Evolutionary conservation across 1,284 basidiomycete species (phyloP).

Genomic region (Cryptococcus floricola): DNA sequence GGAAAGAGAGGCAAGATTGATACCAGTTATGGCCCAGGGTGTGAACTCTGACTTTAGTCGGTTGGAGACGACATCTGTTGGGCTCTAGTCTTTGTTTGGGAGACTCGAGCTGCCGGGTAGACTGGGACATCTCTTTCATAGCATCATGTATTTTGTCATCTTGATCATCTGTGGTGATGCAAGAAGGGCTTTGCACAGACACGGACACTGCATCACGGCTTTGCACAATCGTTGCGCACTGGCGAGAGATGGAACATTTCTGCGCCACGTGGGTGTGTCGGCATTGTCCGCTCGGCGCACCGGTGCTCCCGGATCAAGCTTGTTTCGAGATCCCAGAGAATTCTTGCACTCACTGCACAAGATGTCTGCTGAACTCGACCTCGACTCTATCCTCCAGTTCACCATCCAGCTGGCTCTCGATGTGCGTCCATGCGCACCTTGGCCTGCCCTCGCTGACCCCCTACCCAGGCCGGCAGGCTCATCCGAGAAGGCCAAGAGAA

Average conservation of each 20-base stretch:
- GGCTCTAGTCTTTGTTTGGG: neutral
- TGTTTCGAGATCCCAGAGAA: no score
- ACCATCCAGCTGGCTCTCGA: slow-evolving; percentile 63
- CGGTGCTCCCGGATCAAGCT: no score
- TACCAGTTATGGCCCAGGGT: slow-evolving; percentile 4
- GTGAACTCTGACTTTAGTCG: slow-evolving; percentile 20
- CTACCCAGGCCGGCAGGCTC: slow-evolving; percentile 48
- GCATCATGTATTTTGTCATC: neutral
- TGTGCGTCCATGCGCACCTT: slow-evolving; percentile 18
- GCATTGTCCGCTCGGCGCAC: no score
- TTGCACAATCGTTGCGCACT: no score
- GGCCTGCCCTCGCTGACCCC: slow-evolving; percentile 1
- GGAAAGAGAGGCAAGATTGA: slow-evolving; percentile 45
- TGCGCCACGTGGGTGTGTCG: no score
- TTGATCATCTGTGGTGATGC: neutral
- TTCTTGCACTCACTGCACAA: neutral
- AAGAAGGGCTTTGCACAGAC: neutral
- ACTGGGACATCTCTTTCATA: slow-evolving; percentile 1
- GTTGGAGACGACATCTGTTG: slow-evolving; percentile 10
- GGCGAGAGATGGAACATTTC: no score
- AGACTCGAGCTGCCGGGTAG: slow-evolving; percentile 2
- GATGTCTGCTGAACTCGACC: slow-evolving; percentile 50
- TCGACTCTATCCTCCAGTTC: slow-evolving; percentile 67
- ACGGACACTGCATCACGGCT: no score
- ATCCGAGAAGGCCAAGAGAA: slow-evolving; percentile 50